Evolutionary conservation across 2,329 filamentous ascomycete genomes (phyloP), one percentile per base, ranked within the genome.

Genomic region (Monosporascus sp.): DNA sequence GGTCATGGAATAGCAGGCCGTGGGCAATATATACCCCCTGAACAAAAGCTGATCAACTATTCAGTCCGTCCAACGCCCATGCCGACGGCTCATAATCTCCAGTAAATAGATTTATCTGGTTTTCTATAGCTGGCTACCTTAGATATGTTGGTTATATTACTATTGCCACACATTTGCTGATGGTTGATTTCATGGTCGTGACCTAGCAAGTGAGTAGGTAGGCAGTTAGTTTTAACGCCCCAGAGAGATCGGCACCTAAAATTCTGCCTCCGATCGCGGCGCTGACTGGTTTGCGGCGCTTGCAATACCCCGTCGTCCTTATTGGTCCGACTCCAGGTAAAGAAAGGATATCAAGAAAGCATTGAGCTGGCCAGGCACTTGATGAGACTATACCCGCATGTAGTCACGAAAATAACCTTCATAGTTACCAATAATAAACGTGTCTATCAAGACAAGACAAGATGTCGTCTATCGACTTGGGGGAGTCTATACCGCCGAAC

Each of bases 401-500:
- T n/a, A 50, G 34, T 26, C 49, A 51, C 19, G 24, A n/a, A n/a
- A 14, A 34, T 34, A 14, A 31, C 9, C 27, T 31, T 31, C 9
- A 9, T 5, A 31, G 27, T 11, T 27, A 27, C 9, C 3, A 47
- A 43, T 6, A 40, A 27, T 17, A 37, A 45, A 16, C 20, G 26
- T 26, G 31, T 34, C 5, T 22, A 38, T 17, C 19, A 47, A 51
- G 17, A 48, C n/a, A 38, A 49, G 22, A 19, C 34, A 24, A 20
- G 26, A 82, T 82, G 79, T 71, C 75, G n/a, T 62, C 64, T 31
- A 74, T 82, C 54, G 73, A 74, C 22, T 64, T 89, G 38, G 88
- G 88, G 63, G 85, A 88, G 64, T 82, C 88, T 5, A 89, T 93
- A 56, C 89, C 89, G 52, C 81, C 86, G 40, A 85, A 92, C 67